Evolutionary conservation across 1,284 basidiomycete genomes (phyloP), one percentile per base, ranked within the genome.

Genomic region (Albatrellus sp.): DNA sequence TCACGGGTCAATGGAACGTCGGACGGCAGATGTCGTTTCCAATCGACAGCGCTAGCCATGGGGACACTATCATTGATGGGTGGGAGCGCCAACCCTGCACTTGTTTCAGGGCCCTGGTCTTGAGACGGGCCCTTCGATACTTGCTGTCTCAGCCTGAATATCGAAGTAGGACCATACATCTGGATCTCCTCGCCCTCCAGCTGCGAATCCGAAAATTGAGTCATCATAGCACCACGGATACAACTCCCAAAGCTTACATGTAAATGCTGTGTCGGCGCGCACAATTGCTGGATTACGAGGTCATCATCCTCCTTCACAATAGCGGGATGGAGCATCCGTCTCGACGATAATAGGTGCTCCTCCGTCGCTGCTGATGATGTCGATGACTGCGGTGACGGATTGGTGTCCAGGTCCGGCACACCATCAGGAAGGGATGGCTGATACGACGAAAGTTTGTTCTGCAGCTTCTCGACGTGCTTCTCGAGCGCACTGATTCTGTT

Each of bases 11-110:
- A 57, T 13, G 65, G 67, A 5, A 61, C 58, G 17, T 64, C 66
- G 2, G 60, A 51, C 11, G 76, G 76, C 5, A 80, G 60, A 52
- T 76, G 62, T 12, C 76, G 69, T 12, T 67, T 63, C 75, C 75
- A 78, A 42, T 77, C 74, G 32, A 77, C 68, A 50, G 69, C 60
- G 2, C 68, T 68, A 42, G 56, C 46, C 5, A 24, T 24, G 24
- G 24, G 24, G 24, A 51, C 40, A 7, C 38, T 17, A 4, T 39
- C 38, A 30, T 48, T 46, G 42, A 14, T 50, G 46, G 34, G 52
- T 38, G 31, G 50, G 53, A 47, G 46, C 47, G 30, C 30, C 13
- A 47, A 44, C 2, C 41, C 37, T 12, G n/a, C 20, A 12, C 49
- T 42, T n/a, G 42, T 43, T n/a, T n/a, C 13, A 2, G 37, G 16